Percentiles rank a stretch among this genome's conserved stretches.
Evolutionary conservation across 2,329 filamentous ascomycete genomes (phyloP).

Genomic region (Colletotrichum sp.): DNA sequence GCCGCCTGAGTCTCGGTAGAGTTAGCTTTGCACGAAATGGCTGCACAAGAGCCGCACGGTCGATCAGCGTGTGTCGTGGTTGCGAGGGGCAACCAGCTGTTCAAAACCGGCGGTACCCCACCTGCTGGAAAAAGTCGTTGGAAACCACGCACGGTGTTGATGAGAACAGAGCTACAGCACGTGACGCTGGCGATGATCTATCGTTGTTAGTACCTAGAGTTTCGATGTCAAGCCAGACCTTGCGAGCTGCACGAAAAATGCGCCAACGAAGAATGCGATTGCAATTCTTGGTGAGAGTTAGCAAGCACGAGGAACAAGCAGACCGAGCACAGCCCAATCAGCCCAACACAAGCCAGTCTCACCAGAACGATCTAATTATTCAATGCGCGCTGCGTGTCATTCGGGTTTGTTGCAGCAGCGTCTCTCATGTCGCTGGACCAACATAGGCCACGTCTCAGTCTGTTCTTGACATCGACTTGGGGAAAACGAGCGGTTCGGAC

Average conservation of each 20-base stretch:
- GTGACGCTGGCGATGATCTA: background rate
- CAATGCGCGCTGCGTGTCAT: background rate
- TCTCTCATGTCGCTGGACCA: background rate
- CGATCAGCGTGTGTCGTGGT: background rate
- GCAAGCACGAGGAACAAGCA: background rate
- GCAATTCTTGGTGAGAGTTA: background rate
- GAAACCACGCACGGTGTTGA: background rate
- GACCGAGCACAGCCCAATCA: background rate
- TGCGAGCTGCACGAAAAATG: background rate
- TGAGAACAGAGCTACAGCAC: background rate
- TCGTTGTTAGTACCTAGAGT: too few species aligned
- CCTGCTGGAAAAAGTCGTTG: background rate
- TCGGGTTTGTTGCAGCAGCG: background rate
- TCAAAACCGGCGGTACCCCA: background rate
- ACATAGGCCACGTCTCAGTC: background rate
- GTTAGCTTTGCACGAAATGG: background rate
- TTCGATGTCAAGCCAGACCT: background rate
- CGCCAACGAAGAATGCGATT: background rate
- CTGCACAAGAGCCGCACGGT: background rate
- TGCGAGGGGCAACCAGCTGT: slow-evolving; percentile 15
- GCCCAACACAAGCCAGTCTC: background rate
- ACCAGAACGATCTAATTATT: background rate
- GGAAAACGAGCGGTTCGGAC: background rate
- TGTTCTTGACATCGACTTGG: background rate
- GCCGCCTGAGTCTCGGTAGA: background rate